Percentiles rank a stretch among this genome's conserved stretches.
Conservation (phyloP, 1,284 basidiomycete genomes). For the Taiwanofungus camphoratus region DNA sequence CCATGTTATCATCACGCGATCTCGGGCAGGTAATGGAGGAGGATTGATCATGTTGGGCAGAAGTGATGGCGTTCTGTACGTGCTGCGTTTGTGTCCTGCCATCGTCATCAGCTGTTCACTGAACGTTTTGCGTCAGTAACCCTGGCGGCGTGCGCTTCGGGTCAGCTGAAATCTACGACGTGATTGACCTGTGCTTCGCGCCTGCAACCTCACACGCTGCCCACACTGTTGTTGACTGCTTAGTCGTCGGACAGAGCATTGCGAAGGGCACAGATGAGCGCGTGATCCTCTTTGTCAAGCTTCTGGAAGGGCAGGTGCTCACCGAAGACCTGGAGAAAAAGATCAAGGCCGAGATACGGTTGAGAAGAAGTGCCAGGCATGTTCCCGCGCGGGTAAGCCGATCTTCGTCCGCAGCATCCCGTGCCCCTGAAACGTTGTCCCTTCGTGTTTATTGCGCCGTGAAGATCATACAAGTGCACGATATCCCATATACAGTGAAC, state of each 20-base stretch:
- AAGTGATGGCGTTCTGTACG: slow-evolving; percentile 76
- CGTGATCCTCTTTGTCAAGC: slow-evolving; percentile 79
- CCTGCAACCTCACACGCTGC: slow-evolving; percentile 33
- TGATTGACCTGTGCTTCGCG: slow-evolving; percentile 62
- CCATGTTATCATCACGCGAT: slow-evolving; percentile 65
- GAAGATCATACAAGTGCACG: slow-evolving; percentile 63
- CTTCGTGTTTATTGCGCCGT: slow-evolving; percentile 13
- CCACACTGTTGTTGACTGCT: slow-evolving; percentile 57
- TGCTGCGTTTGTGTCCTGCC: slow-evolving; percentile 12
- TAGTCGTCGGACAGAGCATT: slow-evolving; percentile 75
- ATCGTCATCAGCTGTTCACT: slow-evolving; percentile 6
- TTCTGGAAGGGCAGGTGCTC: slow-evolving; percentile 46
- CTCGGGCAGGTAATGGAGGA: slow-evolving; percentile 63
- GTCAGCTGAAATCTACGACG: slow-evolving; percentile 81
- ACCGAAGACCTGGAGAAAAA: slow-evolving; percentile 48
- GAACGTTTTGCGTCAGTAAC: slow-evolving; percentile 37
- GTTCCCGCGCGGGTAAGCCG: slow-evolving; percentile 60
- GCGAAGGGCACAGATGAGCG: slow-evolving; percentile 73
- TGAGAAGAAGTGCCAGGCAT: slow-evolving; percentile 66
- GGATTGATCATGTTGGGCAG: slow-evolving; percentile 82
- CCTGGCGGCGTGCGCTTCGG: slow-evolving; percentile 86
- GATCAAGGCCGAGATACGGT: slow-evolving; percentile 61
- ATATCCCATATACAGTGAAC: slow-evolving; percentile 83
- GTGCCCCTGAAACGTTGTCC: slow-evolving; percentile 17
- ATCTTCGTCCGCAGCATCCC: slow-evolving; percentile 9